Evolutionary conservation across 106 monocot species (phyloP), one percentile per base, ranked within the genome.

Genomic region (Iris macrosiphon): DNA sequence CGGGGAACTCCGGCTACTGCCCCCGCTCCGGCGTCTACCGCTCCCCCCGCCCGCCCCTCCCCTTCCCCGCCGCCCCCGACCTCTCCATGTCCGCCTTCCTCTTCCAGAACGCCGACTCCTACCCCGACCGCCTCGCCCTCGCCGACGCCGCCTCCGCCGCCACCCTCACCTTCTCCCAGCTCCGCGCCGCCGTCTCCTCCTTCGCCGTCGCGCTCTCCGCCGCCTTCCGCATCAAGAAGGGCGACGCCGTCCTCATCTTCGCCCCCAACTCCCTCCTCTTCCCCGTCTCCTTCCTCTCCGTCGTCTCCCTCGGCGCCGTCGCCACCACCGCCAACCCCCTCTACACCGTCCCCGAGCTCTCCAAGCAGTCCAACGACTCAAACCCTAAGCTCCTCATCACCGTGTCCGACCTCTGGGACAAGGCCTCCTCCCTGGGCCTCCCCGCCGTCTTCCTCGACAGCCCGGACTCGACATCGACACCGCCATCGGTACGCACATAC

Each of bases 261-360:
- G 64, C 90, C 13, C 78, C 85, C 54, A 91, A 91, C 55, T 91
- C 78, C 72, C 4, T 82, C 58, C 64, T 61, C 30, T 91, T 75
- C 66, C 66, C 60, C 16, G 44, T 79, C 58, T 58, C 63, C 62
- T 85, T 81, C 72, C 57, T 91, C 64, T 74, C 71, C 15, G 57
- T 75, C 66, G 31, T 75, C 50, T 43, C 72, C 14, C 59, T 75
- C 22, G 91, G 91, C 43, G 91, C 85, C 60, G 42, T 91, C 62
- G 69, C 60, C 40, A 85, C 85, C 45, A 85, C 91, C 18, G 81
- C 57, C 54, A 85, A 91, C 35, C 85, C 91, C 10, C 32, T 75
- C 24, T 85, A 82, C 66, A 91, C 91, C 28, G 44, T 59, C 49
- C 1, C 45, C 22, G 91, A 91, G 72, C 45, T 91, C 69, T 19